Evolutionary conservation across 31 red algal genomes (phyloP), one percentile per base, ranked within the genome.

Genomic region (Porphyra umbilicalis): DNA sequence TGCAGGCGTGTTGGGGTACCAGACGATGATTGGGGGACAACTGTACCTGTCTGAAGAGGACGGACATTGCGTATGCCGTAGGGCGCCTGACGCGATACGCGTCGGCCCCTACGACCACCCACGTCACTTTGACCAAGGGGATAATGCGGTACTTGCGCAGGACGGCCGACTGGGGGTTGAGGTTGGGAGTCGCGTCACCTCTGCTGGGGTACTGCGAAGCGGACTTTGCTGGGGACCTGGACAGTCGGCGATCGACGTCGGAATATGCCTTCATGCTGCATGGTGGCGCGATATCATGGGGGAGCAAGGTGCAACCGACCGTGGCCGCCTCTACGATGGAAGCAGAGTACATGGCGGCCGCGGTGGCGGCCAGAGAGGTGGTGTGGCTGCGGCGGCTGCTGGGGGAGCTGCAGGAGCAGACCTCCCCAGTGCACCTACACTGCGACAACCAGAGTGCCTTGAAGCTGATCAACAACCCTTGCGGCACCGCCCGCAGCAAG

Each of bases 241-340:
- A 9, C 46, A 80, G 15, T 40, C 79, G 84, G n/a, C 79, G 80
- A n/a, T 79, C 76, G 29, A 86, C 84, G 32, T 80, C 14, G 71
- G 33, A 7, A n/a, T 84, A 79, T 57, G 77, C 80, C 38, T 86
- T 86, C 77, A 86, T 86, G 84, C 71, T 86, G 84, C 32, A 38
- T 33, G 79, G 75, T 67, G 84, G 11, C 75, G 32, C 78, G 0
- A 0, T 81, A 2, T 81, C 10, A 39, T 82, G 83, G 76, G 46
- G 83, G 38, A 79, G 76, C 13, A 76, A 67, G 10, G 29, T 80
- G 11, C 84, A 86, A 34, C 44, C 46, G 30, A 67, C 75, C 9
- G 84, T 86, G 32, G 79, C 84, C 10, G n/a, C 35, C 35, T 85
- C 75, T 18, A 85, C 76, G 0, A 36, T 38, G 33, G 83, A 85